phyloP scores from a whole-genome alignment of 208 protist genomes.

The Trypanosoma lewisi region DNA sequence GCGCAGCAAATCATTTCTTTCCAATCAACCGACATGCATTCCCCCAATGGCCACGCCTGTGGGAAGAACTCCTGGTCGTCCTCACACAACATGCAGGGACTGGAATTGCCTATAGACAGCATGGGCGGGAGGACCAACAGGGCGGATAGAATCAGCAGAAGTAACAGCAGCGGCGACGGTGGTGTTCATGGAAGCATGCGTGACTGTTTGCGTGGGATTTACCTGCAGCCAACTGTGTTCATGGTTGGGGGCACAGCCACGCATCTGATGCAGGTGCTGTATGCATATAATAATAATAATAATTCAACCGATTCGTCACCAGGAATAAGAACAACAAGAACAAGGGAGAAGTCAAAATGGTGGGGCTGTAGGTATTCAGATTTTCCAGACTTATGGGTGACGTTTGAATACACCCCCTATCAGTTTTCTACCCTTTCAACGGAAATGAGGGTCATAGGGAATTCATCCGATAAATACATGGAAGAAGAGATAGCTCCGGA shows the following conservation, averaged over 20 bases:
- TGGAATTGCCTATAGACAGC: neutral
- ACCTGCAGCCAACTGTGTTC: conserved; percentile 21
- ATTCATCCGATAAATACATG: neutral
- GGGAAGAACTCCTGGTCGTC: neutral
- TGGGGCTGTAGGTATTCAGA: conserved; percentile 5
- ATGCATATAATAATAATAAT: neutral
- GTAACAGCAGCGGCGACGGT: neutral
- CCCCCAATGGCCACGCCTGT: neutral
- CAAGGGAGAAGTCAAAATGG: neutral
- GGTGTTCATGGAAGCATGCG: neutral
- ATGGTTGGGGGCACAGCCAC: conserved; percentile 24
- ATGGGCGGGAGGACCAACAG: neutral
- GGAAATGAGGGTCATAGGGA: too few relatives aligned
- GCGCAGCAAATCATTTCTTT: neutral
- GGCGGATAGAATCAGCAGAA: neutral
- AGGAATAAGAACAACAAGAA: neutral
- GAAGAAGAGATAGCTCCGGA: conserved; percentile 9
- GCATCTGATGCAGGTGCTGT: conserved; percentile 12
- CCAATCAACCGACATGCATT: neutral
- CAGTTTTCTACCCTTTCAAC: neutral
- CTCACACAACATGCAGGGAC: neutral
- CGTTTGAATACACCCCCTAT: conserved; percentile 12
- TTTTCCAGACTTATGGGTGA: conserved; percentile 4
- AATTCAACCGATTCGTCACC: neutral
- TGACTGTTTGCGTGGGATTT: conserved; percentile 13